These are phyloP conservation scores for Phytophthora melonis DNA, from an alignment of 352 stramenopile genomes.

Conservation along the genomic window DNA sequence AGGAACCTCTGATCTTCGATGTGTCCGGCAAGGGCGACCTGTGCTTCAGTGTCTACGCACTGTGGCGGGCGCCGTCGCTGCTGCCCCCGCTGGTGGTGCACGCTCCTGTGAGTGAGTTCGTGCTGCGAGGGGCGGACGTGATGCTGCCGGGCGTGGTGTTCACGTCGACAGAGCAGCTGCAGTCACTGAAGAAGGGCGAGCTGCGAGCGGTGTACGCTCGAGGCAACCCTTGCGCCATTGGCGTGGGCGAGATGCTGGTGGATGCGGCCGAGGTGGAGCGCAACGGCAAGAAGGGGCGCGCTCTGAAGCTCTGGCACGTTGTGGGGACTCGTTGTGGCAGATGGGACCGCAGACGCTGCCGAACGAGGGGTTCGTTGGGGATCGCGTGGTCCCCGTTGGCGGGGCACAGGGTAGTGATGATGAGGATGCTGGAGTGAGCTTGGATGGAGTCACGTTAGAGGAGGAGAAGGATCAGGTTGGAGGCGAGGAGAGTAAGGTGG, in stretches of 20 bases:
- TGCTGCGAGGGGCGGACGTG: constrained; percentile 82
- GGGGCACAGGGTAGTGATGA: constrained; percentile 12
- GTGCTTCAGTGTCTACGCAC: constrained; percentile 71
- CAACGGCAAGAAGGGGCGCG: constrained; percentile 73
- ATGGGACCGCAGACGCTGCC: constrained; percentile 74
- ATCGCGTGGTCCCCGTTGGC: constrained; percentile 49
- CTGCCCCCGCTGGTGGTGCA: constrained; percentile 75
- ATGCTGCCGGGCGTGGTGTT: constrained; percentile 89
- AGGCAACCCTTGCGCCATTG: constrained; percentile 82
- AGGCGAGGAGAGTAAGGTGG: constrained; percentile 14
- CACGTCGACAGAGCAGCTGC: constrained; percentile 55
- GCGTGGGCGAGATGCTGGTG: constrained; percentile 79
- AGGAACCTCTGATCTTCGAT: constrained; percentile 81
- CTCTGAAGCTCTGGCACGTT: constrained; percentile 73
- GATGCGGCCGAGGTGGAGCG: constrained; percentile 64
- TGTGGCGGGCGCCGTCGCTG: constrained; percentile 64
- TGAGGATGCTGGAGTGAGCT: constrained; percentile 29
- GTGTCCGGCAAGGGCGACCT: constrained; percentile 74
- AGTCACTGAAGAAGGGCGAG: constrained; percentile 70
- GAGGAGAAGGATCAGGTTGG: constrained; percentile 48
- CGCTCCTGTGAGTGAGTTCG: constrained; percentile 82
- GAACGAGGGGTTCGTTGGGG: constrained; percentile 68
- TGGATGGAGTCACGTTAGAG: constrained; percentile 50
- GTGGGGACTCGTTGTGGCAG: constrained; percentile 81
- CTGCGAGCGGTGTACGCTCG: constrained; percentile 74